Base-by-base conservation (phyloP, 2,329 filamentous ascomycete species). In the Fusarium pseudograminearum region DNA sequence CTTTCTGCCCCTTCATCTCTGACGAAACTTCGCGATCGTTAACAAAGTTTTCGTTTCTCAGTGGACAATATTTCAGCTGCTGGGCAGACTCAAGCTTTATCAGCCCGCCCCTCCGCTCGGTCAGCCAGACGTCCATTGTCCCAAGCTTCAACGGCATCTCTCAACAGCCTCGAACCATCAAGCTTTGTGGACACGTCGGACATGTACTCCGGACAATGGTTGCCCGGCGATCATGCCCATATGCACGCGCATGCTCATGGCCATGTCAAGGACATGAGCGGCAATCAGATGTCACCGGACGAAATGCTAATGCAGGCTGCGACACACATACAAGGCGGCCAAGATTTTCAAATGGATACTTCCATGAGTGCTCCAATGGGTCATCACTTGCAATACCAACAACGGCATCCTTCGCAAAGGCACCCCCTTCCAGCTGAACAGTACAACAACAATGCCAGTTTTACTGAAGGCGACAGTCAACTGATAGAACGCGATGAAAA, bases 401-500 rank as follows among this genome's bases (percentile, higher is more conserved):
- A 80, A 26, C 77, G 77, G 18, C 79, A 79, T 51, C 75, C 68
- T n/a, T 78, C 81, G 67, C 74, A 78, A 31, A 80, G 86, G 20
- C 87, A 88, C 68, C 83, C 85, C 18, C 77, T 89, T n/a, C 82
- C 86, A 9, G 78, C 80, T 52, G 87, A 90, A 42, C 82, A 84
- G 38, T 89, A 85, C 71, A 81, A 79, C 36, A 80, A 80, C 42
- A 85, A 84, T 69, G 79, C 80, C 65, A 88, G 84, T 76, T 89
- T 88, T 71, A 84, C 83, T 31, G 87, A 90, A 61, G 81, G 78
- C 33, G 87, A 90, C 55, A 86, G 83, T 70, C 87, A 90, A 72
- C 83, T 90, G 80, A 76, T 89, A 71, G 88, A 89, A 58, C 84
- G 85, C 48, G 87, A 90, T 46, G 86, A 87, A 30, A 83, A 84